phyloP scores from a whole-genome alignment of 164 flowering plant genomes.

The Saururus chinensis region DNA sequence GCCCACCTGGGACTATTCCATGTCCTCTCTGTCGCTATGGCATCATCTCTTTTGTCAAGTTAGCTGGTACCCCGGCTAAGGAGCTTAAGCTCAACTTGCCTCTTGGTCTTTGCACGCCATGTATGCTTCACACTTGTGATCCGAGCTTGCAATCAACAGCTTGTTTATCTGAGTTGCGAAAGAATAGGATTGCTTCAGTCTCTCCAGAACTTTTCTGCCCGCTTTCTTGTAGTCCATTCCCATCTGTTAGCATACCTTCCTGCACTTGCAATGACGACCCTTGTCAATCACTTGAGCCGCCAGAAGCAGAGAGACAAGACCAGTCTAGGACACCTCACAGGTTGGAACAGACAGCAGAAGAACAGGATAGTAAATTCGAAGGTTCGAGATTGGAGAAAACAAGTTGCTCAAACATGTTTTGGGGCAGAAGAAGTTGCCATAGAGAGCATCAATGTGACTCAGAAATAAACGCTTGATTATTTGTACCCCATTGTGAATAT shows the following conservation, averaged over 20 bases:
- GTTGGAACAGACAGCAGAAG: constrained; percentile 29
- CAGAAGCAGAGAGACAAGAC: constrained; percentile 36
- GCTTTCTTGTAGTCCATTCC: constrained; percentile 84
- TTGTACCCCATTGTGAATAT: neutral
- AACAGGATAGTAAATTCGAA: constrained; percentile 42
- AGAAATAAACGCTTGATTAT: constrained; percentile 60
- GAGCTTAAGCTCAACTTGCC: constrained; percentile 45
- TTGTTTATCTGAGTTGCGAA: constrained; percentile 44
- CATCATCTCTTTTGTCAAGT: constrained; percentile 50
- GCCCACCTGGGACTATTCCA: constrained; percentile 81
- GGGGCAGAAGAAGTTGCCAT: constrained; percentile 94
- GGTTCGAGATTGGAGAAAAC: constrained; percentile 60
- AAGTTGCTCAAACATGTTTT: constrained; percentile 81
- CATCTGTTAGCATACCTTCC: constrained; percentile 64
- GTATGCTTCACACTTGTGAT: constrained; percentile 73
- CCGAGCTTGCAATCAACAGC: constrained; percentile 31
- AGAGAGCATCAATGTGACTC: constrained; percentile 93
- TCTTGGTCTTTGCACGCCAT: constrained; percentile 80
- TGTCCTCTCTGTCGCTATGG: constrained; percentile 91
- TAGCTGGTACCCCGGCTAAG: constrained; percentile 51
- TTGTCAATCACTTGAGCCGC: constrained; percentile 55
- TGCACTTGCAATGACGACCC: constrained; percentile 75
- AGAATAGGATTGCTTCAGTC: constrained; percentile 72
- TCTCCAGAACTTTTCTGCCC: constrained; percentile 81
- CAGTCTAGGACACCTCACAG: constrained; percentile 32